A percentile compares a stretch with the other conserved stretches of the same genome.
Evolutionary conservation across 1,284 basidiomycete species (phyloP).

Genomic region (Laetiporus sulphureus): DNA sequence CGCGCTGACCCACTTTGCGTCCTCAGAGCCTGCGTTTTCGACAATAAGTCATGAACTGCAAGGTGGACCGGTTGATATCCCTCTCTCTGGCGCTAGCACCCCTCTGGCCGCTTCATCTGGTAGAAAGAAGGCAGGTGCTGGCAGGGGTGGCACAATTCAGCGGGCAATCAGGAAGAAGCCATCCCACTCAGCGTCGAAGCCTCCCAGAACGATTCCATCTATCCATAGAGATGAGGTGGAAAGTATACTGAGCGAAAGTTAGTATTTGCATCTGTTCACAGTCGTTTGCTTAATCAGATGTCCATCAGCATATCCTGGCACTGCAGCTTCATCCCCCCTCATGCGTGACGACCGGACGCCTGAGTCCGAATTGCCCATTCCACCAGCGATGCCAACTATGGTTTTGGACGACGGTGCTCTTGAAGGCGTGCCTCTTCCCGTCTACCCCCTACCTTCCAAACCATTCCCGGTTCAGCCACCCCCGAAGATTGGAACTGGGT

Average conservation of each 20-base stretch:
- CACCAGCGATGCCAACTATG: conserved; percentile 12
- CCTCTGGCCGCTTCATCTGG: conserved; percentile 19
- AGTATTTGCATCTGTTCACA: too few relatives aligned
- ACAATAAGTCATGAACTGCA: conserved; percentile 7
- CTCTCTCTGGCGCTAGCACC: conserved; percentile 12
- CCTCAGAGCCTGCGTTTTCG: conserved; percentile 12
- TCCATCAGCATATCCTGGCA: conserved; percentile 29
- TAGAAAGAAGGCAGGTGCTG: conserved; percentile 33
- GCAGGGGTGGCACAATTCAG: conserved; percentile 26
- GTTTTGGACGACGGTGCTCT: conserved; percentile 40
- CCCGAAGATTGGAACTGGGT: conserved; percentile 64
- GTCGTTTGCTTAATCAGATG: too few relatives aligned
- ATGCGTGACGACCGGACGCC: conserved; percentile 25
- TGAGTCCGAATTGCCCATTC: conserved; percentile 20
- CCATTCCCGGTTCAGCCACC: conserved; percentile 74
- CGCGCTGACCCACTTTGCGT: conserved; percentile 12
- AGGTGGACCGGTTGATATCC: conserved; percentile 19
- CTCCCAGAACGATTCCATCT: conserved; percentile 17
- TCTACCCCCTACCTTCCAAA: conserved; percentile 70
- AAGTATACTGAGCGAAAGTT: conserved; percentile 42
- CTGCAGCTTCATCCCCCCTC: conserved; percentile 40
- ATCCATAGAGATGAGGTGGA: conserved; percentile 28
- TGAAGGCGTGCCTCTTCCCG: conserved; percentile 54
- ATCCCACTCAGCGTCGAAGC: conserved; percentile 38
- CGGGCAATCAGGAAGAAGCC: conserved; percentile 32